Evolutionary conservation across 345 rosid species (phyloP).

Genomic region (Reutealis trisperma): DNA sequence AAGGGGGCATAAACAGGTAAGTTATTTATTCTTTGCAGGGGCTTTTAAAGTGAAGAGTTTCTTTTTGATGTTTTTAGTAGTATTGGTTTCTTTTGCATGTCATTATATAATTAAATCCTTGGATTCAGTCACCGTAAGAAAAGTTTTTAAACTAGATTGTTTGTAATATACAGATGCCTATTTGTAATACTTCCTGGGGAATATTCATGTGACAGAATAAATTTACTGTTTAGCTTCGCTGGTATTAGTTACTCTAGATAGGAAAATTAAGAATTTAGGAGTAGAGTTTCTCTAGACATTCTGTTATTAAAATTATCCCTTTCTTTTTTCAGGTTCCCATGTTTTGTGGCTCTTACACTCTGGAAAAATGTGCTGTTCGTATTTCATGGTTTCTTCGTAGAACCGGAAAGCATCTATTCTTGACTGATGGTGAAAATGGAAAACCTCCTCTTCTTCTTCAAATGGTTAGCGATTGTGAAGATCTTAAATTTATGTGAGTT

Average conservation of each 20-base stretch:
- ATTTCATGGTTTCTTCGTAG: conserved; percentile 70
- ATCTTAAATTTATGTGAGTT: conserved; percentile 85
- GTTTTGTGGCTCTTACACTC: conserved; percentile 57
- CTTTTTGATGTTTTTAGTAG: neutral
- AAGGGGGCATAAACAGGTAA: conserved; percentile 84
- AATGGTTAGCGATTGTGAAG: conserved; percentile 63
- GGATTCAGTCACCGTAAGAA: neutral
- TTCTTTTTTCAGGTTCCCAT: conserved; percentile 58
- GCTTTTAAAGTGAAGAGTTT: conserved; percentile 2
- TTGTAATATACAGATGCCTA: neutral
- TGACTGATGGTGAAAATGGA: conserved; percentile 58
- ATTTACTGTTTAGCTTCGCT: neutral
- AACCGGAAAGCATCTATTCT: conserved; percentile 80
- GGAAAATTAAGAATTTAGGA: neutral
- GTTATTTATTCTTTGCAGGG: conserved; percentile 5
- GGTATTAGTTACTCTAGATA: neutral
- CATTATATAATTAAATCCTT: neutral
- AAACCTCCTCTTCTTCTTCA: conserved; percentile 77
- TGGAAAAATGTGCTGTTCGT: conserved; percentile 64
- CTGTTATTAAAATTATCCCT: neutral
- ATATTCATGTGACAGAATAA: neutral
- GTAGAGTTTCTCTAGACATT: neutral
- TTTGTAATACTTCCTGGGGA: neutral
- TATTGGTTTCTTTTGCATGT: neutral
- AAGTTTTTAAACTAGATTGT: neutral